A percentile compares a stretch with the other conserved stretches of the same genome.
Evolutionary conservation across 192 early-diverging fungal species (phyloP).

Genomic region (Chytriomyces confervae): DNA sequence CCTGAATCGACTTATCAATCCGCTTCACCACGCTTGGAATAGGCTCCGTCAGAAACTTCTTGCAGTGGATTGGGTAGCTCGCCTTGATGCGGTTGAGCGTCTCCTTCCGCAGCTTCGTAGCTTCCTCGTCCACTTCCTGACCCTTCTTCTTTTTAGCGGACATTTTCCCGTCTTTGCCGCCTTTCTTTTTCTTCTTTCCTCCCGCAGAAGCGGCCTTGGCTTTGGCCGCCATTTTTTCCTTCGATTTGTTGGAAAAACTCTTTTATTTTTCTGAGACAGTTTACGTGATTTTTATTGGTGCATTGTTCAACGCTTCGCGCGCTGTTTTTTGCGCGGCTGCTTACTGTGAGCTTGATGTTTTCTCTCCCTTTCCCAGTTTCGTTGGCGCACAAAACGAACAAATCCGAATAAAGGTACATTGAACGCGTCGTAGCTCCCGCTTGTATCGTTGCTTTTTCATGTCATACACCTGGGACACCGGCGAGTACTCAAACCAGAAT

Average conservation of each 20-base stretch:
- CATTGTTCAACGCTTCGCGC: too few species aligned
- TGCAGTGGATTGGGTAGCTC: conserved; percentile 40
- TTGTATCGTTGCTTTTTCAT: too few species aligned
- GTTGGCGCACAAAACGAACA: too few species aligned
- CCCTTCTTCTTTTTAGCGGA: conserved; percentile 26
- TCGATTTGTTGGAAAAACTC: not conserved
- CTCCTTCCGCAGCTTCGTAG: not conserved
- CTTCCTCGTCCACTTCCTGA: conserved; percentile 30
- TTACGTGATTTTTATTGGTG: too few species aligned
- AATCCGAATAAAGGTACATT: too few species aligned
- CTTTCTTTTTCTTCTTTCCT: conserved; percentile 36
- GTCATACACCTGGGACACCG: too few species aligned
- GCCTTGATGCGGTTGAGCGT: conserved; percentile 28
- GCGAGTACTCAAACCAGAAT: too few species aligned
- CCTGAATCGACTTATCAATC: conserved; percentile 39
- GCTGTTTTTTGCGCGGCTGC: too few species aligned
- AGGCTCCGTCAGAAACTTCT: conserved; percentile 51
- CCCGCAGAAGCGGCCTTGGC: not conserved
- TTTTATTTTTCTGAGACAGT: too few species aligned
- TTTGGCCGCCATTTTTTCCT: conserved; percentile 12
- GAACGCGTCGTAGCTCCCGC: too few species aligned
- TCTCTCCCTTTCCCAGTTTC: too few species aligned
- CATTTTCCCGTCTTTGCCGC: conserved; percentile 17
- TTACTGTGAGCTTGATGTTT: too few species aligned
- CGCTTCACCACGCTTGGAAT: conserved; percentile 38